Evolutionary conservation across 441 rosid genomes (phyloP).

Genomic region (Euphorbia corollata): DNA sequence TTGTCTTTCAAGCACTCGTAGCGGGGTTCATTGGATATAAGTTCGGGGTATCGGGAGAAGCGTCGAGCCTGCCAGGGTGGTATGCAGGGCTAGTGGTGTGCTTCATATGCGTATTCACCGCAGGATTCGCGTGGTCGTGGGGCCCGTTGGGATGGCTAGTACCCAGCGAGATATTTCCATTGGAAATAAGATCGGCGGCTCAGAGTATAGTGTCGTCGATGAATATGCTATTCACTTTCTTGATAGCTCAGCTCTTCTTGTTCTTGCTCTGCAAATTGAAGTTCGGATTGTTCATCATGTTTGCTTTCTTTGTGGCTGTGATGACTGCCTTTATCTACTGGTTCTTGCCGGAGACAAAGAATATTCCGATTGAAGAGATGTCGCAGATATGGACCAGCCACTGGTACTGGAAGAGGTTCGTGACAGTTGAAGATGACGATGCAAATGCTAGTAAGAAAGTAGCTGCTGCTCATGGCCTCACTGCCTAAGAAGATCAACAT

Average conservation of each 20-base stretch:
- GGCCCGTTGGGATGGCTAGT: constrained; percentile 77
- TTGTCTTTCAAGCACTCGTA: constrained; percentile 36
- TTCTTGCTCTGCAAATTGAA: constrained; percentile 51
- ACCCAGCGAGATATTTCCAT: constrained; percentile 77
- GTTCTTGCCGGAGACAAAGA: constrained; percentile 66
- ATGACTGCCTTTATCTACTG: constrained; percentile 59
- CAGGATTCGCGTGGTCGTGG: constrained; percentile 80
- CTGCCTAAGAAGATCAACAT: not conserved
- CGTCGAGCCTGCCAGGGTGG: constrained; percentile 10
- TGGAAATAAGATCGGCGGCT: constrained; percentile 32
- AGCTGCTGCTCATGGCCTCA: not conserved
- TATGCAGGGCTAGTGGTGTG: constrained; percentile 32
- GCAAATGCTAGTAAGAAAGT: too few species aligned
- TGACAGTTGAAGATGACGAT: not conserved
- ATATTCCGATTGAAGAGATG: constrained; percentile 66
- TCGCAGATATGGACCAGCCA: constrained; percentile 54
- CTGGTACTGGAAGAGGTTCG: constrained; percentile 53
- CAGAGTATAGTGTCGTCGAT: constrained; percentile 60
- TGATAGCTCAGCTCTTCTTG: constrained; percentile 60
- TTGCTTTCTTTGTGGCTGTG: constrained; percentile 39
- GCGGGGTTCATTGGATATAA: constrained; percentile 19
- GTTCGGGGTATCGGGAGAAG: constrained; percentile 16
- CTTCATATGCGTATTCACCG: constrained; percentile 52
- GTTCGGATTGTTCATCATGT: constrained; percentile 58
- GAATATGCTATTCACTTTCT: constrained; percentile 66